These are phyloP conservation scores for Cryptosporidium muris DNA, from an alignment of 169 alveolate species.

Conservation along the genomic window DNA sequence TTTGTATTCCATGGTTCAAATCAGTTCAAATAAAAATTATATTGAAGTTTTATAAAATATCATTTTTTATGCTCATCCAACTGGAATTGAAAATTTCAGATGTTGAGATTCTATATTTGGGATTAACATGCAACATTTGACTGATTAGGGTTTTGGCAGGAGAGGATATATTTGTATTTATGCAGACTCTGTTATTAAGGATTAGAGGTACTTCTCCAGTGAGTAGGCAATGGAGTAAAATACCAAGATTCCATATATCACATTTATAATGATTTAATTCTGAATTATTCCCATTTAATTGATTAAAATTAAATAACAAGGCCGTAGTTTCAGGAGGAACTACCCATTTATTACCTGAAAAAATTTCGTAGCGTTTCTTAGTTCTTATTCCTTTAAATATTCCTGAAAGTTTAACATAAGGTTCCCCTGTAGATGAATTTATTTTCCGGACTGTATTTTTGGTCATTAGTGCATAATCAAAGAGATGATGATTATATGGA, in stretches of 20 bases:
- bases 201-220: constrained; percentile 14
- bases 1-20: no score
- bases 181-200: constrained; percentile 1
- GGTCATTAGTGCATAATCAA: no score
- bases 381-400: background rate
- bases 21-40: no score
- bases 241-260: constrained; percentile 64
- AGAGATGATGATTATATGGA: no score
- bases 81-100: constrained; percentile 16
- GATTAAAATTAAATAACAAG: background rate
- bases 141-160: background rate
- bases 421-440: no score
- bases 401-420: background rate
- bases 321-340: constrained; percentile 31
- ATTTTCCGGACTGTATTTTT: no score
- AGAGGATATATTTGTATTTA: constrained; percentile 14
- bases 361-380: background rate
- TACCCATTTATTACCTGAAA: constrained; percentile 56
- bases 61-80: background rate
- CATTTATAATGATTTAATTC: constrained; percentile 26
- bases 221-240: constrained; percentile 39
- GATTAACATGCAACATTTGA: constrained; percentile 24
- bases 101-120: constrained; percentile 22
- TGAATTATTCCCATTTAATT: constrained; percentile 8
- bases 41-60: background rate